Evolutionary conservation across 805 yeast species (phyloP).

Genomic region (Saccharomycopsis sp.): DNA sequence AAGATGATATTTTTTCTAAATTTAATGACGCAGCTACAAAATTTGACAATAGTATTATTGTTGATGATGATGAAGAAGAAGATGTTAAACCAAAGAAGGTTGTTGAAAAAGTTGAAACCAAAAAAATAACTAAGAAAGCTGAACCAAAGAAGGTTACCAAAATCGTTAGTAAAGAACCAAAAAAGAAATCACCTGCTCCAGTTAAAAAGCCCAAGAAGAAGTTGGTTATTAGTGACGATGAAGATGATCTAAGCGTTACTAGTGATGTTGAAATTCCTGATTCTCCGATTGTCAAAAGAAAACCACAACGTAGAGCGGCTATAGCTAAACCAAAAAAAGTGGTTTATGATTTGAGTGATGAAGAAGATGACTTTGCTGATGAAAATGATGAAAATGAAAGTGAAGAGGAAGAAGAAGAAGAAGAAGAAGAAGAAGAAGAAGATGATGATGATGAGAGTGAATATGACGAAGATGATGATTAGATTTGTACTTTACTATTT

Average conservation of each 20-base stretch:
- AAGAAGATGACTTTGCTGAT: not conserved
- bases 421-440: not conserved
- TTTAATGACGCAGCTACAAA: constrained; percentile 13
- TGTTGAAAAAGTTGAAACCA: not conserved
- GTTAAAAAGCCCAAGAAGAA: not conserved
- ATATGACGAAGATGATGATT: not conserved
- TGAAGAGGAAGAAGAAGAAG: not conserved
- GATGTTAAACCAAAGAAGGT: not conserved
- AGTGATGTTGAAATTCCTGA: not conserved
- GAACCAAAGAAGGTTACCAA: constrained; percentile 4
- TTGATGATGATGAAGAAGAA: not conserved
- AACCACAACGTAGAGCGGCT: constrained; percentile 8
- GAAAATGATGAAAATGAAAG: not conserved
- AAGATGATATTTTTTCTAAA: constrained; percentile 15
- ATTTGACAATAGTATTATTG: constrained; percentile 10
- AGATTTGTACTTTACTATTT: not conserved
- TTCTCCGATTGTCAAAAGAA: constrained; percentile 7
- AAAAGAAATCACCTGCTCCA: not conserved
- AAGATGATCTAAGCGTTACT: constrained; percentile 1
- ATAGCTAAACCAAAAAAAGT: constrained; percentile 3
- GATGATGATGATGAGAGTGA: not conserved
- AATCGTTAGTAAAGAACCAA: too few species aligned
- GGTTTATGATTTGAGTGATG: constrained; percentile 1
- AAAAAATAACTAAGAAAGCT: constrained; percentile 1
- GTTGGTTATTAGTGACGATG: constrained; percentile 7